Percentiles rank a stretch among this genome's conserved stretches.
phyloP scores from a whole-genome alignment of 305 asterid species.

The Fraxinus latifolia region DNA sequence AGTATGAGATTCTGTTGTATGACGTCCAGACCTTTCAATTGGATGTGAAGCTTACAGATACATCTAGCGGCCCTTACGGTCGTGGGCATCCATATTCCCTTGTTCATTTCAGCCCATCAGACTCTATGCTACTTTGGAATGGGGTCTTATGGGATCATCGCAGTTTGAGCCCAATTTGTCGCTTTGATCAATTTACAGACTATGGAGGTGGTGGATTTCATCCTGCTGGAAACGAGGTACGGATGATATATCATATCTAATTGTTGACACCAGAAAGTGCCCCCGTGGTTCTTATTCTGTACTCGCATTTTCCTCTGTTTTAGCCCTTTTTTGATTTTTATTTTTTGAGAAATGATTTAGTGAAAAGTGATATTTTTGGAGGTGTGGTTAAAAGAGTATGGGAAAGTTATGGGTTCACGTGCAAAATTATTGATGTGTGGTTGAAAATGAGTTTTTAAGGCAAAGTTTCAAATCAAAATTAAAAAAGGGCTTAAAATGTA shows the following conservation, averaged over 20 bases:
- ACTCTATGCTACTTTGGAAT: slow-evolving; percentile 81
- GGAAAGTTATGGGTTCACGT: background rate
- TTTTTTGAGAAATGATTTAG: background rate
- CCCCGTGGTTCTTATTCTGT: background rate
- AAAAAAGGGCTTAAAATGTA: background rate
- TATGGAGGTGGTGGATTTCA: slow-evolving; percentile 99
- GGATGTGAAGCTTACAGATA: slow-evolving; percentile 59
- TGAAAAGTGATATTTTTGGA: background rate
- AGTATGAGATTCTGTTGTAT: slow-evolving; percentile 78
- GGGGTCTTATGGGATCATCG: slow-evolving; percentile 97
- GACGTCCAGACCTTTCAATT: slow-evolving; percentile 65
- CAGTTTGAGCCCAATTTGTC: slow-evolving; percentile 61
- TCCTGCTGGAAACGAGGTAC: slow-evolving; percentile 98
- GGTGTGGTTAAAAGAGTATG: background rate
- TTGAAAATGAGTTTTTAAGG: background rate
- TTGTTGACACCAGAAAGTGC: background rate
- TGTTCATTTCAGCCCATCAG: slow-evolving; percentile 82
- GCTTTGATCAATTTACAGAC: slow-evolving; percentile 83
- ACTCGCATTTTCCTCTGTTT: background rate
- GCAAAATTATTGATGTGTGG: background rate
- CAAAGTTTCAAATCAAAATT: too few relatives aligned
- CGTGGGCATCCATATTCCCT: slow-evolving; percentile 72
- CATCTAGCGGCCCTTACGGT: slow-evolving; percentile 41
- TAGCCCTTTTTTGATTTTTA: background rate
- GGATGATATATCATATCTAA: background rate